phyloP scores from a whole-genome alignment of 768 basidiomycete species.

The Dendrothele bispora region DNA sequence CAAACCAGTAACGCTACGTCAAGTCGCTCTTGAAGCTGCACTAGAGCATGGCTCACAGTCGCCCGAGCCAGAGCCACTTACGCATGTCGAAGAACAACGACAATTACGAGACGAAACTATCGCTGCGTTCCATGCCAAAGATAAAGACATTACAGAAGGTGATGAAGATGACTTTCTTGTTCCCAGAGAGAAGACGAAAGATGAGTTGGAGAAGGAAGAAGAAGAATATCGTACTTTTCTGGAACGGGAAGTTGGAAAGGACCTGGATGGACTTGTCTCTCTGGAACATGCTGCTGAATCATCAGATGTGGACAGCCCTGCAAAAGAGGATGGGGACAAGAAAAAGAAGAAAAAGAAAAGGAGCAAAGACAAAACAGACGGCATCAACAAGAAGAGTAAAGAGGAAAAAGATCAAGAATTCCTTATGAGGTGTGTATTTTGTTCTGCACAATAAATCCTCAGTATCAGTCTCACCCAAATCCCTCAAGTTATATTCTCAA shows the following conservation, averaged over 20 bases:
- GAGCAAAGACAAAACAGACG: slow-evolving; percentile 17
- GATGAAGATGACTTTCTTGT: slow-evolving; percentile 71
- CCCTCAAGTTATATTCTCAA: slow-evolving; percentile 85
- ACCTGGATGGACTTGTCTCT: slow-evolving; percentile 67
- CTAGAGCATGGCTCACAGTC: slow-evolving; percentile 54
- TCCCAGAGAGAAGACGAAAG: slow-evolving; percentile 73
- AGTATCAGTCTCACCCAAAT: slow-evolving; percentile 1
- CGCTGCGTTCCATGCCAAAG: slow-evolving; percentile 68
- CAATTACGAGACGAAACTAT: slow-evolving; percentile 80
- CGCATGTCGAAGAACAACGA: slow-evolving; percentile 79
- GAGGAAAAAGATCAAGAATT: slow-evolving; percentile 83
- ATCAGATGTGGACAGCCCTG: slow-evolving; percentile 5
- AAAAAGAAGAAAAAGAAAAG: slow-evolving; percentile 26
- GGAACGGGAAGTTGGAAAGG: slow-evolving; percentile 77
- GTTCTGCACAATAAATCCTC: not conserved
- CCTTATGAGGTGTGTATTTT: slow-evolving; percentile 72
- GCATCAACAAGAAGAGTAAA: slow-evolving; percentile 37
- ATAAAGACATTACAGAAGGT: slow-evolving; percentile 37
- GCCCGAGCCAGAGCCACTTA: slow-evolving; percentile 56
- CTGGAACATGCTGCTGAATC: slow-evolving; percentile 40
- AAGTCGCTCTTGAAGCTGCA: slow-evolving; percentile 64
- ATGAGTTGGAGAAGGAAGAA: slow-evolving; percentile 76
- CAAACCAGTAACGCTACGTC: slow-evolving; percentile 76
- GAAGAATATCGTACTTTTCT: slow-evolving; percentile 85
- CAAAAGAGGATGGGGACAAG: slow-evolving; percentile 18